Conservation (phyloP, 176 grass and related monocot species). For the Saccharum officinarum region DNA sequence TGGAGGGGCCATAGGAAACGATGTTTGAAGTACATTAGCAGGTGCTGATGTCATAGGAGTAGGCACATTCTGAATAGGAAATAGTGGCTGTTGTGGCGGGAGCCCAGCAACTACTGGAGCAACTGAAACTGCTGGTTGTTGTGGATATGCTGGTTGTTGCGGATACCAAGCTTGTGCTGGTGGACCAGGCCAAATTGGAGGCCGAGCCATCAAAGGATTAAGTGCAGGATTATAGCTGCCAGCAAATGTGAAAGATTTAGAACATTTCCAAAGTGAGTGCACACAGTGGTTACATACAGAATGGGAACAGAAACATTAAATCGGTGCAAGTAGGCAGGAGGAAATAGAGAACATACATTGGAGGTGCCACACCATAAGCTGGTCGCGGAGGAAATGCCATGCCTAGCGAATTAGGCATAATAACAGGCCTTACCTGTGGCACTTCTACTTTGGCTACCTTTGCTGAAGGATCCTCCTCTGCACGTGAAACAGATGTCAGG, state of each 20-base stretch:
- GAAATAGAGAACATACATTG: slow-evolving; percentile 62
- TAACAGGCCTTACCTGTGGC: slow-evolving; percentile 51
- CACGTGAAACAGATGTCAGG: slow-evolving; percentile 13
- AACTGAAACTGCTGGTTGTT: slow-evolving; percentile 53
- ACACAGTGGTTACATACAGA: not conserved
- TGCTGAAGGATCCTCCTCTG: slow-evolving; percentile 80
- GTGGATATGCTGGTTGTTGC: slow-evolving; percentile 60
- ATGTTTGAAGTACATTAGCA: slow-evolving; percentile 60
- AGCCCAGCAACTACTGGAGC: slow-evolving; percentile 40
- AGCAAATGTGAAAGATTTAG: slow-evolving; percentile 25
- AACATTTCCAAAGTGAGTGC: not conserved
- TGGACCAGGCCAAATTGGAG: slow-evolving; percentile 59
- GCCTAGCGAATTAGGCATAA: slow-evolving; percentile 59
- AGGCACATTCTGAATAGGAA: slow-evolving; percentile 87
- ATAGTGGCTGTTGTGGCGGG: slow-evolving; percentile 71
- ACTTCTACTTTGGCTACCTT: slow-evolving; percentile 84
- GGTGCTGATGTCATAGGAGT: slow-evolving; percentile 60
- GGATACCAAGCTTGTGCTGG: slow-evolving; percentile 70
- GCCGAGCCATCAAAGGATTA: slow-evolving; percentile 54
- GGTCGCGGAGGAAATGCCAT: slow-evolving; percentile 61
- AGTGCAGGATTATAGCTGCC: slow-evolving; percentile 81
- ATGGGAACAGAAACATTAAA: not conserved
- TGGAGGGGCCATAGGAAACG: slow-evolving; percentile 52
- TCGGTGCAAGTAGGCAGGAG: slow-evolving; percentile 15
- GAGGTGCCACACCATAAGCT: slow-evolving; percentile 61